Base-by-base conservation (phyloP, 2,329 filamentous ascomycete genomes). In the Trichoderma citrinoviride region DNA sequence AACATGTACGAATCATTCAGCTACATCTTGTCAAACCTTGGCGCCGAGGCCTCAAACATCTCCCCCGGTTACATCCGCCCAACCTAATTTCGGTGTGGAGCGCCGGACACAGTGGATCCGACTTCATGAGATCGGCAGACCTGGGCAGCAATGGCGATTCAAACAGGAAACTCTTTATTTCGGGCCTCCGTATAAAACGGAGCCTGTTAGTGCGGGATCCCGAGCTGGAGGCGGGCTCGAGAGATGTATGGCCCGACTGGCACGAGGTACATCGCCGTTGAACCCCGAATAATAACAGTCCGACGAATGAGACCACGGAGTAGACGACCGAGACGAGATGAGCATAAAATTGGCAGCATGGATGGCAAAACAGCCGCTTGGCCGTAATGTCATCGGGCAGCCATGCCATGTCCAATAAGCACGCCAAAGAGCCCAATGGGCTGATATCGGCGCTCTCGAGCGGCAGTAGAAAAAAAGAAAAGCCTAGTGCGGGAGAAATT, bases 71-170 rank as follows among this genome's bases (percentile, higher is more conserved):
- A 61, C 57, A 61, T 56, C 52, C 43, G 29, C 29, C 44, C 15
- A 56, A 52, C 33, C 53, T 50, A 43, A 21, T 56, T 52, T 41
- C 52, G 37, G 46, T 41, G 61, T 64, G 61, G 61, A 64, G 40
- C 52, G 29, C 60, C 40, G 49, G 49, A 46, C 40, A 19, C n/a
- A 27, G 60, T 46, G 60, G 60, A 50, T 43, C 47, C 47, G 25
- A 44, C 40, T 52, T 49, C 46, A 61, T 41, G 29, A 15, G 49
- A 62, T 54, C 60, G 60, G 27, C 60, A 27, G 43, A 12, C 12
- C 47, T 54, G 49, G 50, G 49, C 60, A 53, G 17, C 57, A 62
- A 41, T 19, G 37, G 47, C 23, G 41, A 40, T 53, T 43, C 27
- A 54, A 53, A 54, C 40, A 54, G 19, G n/a, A 5, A 46, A 25